Conservation (phyloP, 352 stramenopile species). For the Achlya hypogyna region DNA sequence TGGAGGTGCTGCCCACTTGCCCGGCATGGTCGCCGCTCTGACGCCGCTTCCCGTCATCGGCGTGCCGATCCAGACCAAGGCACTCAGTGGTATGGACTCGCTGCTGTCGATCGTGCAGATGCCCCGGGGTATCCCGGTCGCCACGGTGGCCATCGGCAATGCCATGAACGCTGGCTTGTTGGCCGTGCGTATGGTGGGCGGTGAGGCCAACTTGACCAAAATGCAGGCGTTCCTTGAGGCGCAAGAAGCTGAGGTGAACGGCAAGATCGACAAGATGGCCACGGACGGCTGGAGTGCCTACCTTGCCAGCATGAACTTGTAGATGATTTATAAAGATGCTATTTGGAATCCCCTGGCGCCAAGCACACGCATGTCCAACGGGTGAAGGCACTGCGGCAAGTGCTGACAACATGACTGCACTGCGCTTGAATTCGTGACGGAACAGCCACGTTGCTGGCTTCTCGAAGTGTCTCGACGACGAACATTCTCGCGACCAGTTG, state of each 20-base stretch:
- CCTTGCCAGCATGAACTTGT: conserved; percentile 30
- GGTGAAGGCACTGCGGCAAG: too few relatives aligned
- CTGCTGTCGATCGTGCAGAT: conserved; percentile 99
- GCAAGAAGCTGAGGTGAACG: conserved; percentile 90
- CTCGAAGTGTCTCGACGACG: too few relatives aligned
- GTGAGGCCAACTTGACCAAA: conserved; percentile 55
- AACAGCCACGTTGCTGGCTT: too few relatives aligned
- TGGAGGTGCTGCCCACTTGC: conserved; percentile 95
- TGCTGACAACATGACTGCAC: too few relatives aligned
- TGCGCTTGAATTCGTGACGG: too few relatives aligned
- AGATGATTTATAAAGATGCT: neutral
- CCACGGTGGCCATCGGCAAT: conserved; percentile 98
- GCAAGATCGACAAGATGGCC: conserved; percentile 85
- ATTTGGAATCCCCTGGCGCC: too few relatives aligned
- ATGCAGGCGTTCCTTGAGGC: conserved; percentile 90
- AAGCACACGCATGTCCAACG: neutral
- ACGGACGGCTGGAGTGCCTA: conserved; percentile 88
- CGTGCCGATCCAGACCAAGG: conserved; percentile 96
- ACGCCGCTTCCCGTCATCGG: conserved; percentile 89
- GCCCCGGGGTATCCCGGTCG: conserved; percentile 95
- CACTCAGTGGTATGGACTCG: conserved; percentile 95
- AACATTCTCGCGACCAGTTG: too few relatives aligned
- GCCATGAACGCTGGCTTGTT: conserved; percentile 96
- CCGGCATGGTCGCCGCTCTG: conserved; percentile 88
- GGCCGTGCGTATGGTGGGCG: conserved; percentile 92